These are phyloP conservation scores for Limonium bicolor DNA, from an alignment of 148 eudicot genomes.

Conservation along the genomic window DNA sequence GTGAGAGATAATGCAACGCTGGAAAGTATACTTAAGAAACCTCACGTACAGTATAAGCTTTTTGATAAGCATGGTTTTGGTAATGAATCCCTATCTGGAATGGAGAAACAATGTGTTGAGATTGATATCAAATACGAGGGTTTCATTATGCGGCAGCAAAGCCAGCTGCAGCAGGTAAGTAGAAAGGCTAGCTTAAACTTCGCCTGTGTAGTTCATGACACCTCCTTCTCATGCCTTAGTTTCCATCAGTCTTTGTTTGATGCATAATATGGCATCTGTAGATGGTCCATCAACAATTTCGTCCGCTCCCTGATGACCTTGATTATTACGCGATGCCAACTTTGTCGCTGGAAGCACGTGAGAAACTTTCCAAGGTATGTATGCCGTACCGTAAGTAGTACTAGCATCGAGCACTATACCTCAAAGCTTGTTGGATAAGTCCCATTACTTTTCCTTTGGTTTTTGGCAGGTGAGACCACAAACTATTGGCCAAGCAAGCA, in stretches of 20 bases:
- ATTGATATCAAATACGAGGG: conserved; percentile 97
- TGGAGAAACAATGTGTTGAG: conserved; percentile 90
- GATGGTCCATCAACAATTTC: conserved; percentile 92
- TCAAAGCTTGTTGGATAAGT: no score
- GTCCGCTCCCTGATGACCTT: conserved; percentile 67
- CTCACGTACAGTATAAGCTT: conserved; percentile 68
- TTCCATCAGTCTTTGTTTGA: not conserved
- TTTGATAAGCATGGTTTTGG: conserved; percentile 94
- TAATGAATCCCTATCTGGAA: conserved; percentile 37
- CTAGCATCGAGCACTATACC: no score
- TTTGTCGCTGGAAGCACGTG: conserved; percentile 84
- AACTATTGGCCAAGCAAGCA: conserved; percentile 91
- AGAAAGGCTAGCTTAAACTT: not conserved
- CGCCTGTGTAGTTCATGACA: not conserved
- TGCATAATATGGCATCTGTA: conserved; percentile 8
- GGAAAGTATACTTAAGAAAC: conserved; percentile 87
- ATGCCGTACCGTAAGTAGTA: no score
- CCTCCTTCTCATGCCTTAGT: not conserved
- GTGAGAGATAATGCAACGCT: conserved; percentile 61
- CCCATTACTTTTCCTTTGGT: no score
- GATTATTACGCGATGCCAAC: conserved; percentile 78
- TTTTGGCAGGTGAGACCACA: conserved; percentile 72
- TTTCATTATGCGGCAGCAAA: conserved; percentile 77
- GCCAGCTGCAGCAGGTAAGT: conserved; percentile 70
- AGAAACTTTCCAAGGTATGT: conserved; percentile 84